These are phyloP conservation scores for Plasmodium ovale DNA, from an alignment of 169 alveolate genomes.

Conservation along the genomic window DNA sequence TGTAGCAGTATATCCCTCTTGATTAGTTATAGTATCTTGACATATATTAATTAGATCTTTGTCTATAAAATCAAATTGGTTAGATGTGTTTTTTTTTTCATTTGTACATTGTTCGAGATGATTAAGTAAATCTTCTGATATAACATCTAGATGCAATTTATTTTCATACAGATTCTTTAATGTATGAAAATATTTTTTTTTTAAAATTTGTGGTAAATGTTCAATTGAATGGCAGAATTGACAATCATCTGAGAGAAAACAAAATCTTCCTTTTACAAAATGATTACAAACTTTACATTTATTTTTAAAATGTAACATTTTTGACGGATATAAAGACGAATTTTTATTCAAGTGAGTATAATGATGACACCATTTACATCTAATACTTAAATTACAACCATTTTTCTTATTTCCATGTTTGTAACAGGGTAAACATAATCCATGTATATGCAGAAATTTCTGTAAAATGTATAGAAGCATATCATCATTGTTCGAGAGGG, in stretches of 20 bases:
- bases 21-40: background rate
- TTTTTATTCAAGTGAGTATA: slow-evolving; percentile 9
- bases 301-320: slow-evolving; percentile 33
- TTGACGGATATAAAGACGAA: slow-evolving; percentile 16
- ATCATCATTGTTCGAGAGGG: slow-evolving; percentile 3
- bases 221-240: slow-evolving; percentile 46
- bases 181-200: background rate
- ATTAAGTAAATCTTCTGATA: slow-evolving; percentile 4
- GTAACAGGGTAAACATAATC: slow-evolving; percentile 44
- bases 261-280: slow-evolving; percentile 24
- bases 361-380: slow-evolving; percentile 58
- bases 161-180: slow-evolving; percentile 17
- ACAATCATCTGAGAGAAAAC: slow-evolving; percentile 11
- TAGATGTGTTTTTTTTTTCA: background rate
- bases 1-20: background rate
- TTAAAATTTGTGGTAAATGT: slow-evolving; percentile 10
- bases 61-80: background rate
- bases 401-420: background rate
- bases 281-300: slow-evolving; percentile 48
- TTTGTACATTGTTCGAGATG: background rate
- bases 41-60: slow-evolving; percentile 1
- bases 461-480: slow-evolving; percentile 18
- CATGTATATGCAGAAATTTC: slow-evolving; percentile 29
- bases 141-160: slow-evolving; percentile 1
- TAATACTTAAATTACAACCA: slow-evolving; percentile 5